phyloP scores from a whole-genome alignment of 2,329 filamentous ascomycete species.

The Paracamarosporium sp. region DNA sequence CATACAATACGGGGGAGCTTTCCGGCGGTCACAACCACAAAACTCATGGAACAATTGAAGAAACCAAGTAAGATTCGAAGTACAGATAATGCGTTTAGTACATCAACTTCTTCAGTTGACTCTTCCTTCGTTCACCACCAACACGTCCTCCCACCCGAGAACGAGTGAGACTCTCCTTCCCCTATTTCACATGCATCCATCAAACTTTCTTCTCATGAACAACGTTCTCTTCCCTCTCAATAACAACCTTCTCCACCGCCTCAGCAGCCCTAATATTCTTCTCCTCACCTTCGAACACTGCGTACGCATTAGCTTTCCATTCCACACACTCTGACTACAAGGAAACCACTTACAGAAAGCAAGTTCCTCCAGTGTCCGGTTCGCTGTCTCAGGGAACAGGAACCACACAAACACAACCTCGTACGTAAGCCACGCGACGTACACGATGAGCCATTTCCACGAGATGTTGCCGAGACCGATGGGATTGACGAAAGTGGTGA shows the following conservation, averaged over 20 bases:
- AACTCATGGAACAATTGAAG: too few relatives aligned
- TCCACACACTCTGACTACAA: neutral
- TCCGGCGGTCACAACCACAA: too few relatives aligned
- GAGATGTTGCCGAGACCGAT: conserved; percentile 66
- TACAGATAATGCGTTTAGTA: too few relatives aligned
- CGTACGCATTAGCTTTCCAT: neutral
- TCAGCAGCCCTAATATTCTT: conserved; percentile 17
- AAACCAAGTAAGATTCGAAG: too few relatives aligned
- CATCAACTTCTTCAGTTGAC: too few relatives aligned
- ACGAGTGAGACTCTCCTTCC: neutral
- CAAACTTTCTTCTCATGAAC: conserved; percentile 10
- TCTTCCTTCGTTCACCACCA: neutral
- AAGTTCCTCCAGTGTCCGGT: conserved; percentile 71
- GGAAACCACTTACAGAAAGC: conserved; percentile 44
- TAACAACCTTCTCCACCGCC: conserved; percentile 27
- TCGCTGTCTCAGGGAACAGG: conserved; percentile 72
- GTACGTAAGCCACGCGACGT: conserved; percentile 63
- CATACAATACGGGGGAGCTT: too few relatives aligned
- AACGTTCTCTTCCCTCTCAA: conserved; percentile 19
- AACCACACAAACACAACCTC: conserved; percentile 68
- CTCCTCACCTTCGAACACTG: conserved; percentile 29
- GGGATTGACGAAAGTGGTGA: conserved; percentile 66
- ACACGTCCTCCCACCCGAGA: too few relatives aligned
- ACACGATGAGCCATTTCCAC: conserved; percentile 70
- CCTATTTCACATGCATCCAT: neutral